A percentile compares a stretch with the other conserved stretches of the same genome.
Conservation (phyloP, 1,139 yeast species). For the Pichia sp. region DNA sequence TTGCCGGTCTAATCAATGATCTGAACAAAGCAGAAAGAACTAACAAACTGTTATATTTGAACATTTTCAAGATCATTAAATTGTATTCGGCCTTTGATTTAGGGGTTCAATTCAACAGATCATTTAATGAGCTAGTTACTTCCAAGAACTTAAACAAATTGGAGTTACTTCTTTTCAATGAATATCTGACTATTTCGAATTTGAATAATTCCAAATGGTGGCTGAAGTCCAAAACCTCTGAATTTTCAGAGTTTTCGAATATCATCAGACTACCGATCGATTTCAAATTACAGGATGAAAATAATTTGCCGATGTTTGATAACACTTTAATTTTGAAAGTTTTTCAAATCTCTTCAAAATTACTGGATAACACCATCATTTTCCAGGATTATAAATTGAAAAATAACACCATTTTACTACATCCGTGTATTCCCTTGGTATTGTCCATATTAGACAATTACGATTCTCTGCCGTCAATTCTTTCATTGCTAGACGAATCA, state of each 20-base stretch:
- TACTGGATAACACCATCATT: constrained; percentile 16
- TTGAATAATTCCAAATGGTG: constrained; percentile 20
- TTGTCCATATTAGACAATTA: too few species aligned
- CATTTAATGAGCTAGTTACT: too few species aligned
- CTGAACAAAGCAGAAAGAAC: constrained; percentile 19
- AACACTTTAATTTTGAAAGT: constrained; percentile 13
- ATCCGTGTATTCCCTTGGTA: too few species aligned
- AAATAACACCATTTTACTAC: constrained; percentile 7
- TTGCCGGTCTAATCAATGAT: constrained; percentile 33
- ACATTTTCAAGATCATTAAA: too few species aligned
- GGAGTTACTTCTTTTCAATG: too few species aligned
- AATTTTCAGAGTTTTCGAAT: constrained; percentile 22
- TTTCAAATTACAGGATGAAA: constrained; percentile 12
- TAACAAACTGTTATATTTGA: background rate
- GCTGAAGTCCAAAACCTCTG: constrained; percentile 16
- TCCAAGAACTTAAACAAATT: too few species aligned
- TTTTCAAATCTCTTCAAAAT: constrained; percentile 18
- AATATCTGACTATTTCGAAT: too few species aligned
- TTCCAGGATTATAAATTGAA: constrained; percentile 15
- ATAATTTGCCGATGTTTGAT: constrained; percentile 7
- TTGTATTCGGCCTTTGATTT: too few species aligned
- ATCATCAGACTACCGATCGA: constrained; percentile 21
- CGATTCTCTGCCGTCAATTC: constrained; percentile 16
- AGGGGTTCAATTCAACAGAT: too few species aligned
- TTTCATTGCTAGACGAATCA: constrained; percentile 66